phyloP scores from a whole-genome alignment of 208 protist genomes.

The Spongospora subterranea region DNA sequence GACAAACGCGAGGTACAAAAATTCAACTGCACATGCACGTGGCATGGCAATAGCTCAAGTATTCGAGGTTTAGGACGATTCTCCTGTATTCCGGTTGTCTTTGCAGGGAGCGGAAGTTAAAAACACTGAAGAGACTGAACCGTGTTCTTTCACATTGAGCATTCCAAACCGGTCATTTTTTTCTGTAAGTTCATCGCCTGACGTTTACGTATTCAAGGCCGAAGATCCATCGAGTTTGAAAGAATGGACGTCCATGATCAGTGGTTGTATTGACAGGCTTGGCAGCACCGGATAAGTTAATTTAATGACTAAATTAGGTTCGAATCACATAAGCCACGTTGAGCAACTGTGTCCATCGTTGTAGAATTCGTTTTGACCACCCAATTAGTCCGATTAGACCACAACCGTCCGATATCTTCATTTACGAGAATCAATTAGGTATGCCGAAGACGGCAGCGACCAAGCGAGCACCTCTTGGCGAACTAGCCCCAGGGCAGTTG shows the following conservation, averaged over 20 bases:
- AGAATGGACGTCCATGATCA: not conserved
- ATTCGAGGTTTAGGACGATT: not conserved
- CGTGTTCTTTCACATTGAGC: not conserved
- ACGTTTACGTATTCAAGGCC: slow-evolving; percentile 22
- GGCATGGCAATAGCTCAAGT: not conserved
- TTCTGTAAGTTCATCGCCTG: not conserved
- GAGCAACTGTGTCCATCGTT: too few relatives aligned
- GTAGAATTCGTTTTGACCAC: too few relatives aligned
- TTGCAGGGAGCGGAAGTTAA: not conserved
- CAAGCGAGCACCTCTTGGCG: not conserved
- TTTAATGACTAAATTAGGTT: too few relatives aligned
- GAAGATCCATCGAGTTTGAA: slow-evolving; percentile 48
- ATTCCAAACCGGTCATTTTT: not conserved
- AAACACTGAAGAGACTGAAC: not conserved
- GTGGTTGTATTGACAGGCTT: not conserved
- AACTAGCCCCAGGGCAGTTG: not conserved
- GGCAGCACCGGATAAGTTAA: too few relatives aligned
- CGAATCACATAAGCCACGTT: too few relatives aligned
- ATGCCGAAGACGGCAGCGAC: not conserved
- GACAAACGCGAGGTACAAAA: not conserved
- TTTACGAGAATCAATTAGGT: too few relatives aligned
- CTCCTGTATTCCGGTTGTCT: not conserved
- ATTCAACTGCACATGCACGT: not conserved
- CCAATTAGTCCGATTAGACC: too few relatives aligned
- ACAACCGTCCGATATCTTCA: too few relatives aligned